Base-by-base conservation (phyloP, 805 yeast genomes). In the Novakomyces olei region DNA sequence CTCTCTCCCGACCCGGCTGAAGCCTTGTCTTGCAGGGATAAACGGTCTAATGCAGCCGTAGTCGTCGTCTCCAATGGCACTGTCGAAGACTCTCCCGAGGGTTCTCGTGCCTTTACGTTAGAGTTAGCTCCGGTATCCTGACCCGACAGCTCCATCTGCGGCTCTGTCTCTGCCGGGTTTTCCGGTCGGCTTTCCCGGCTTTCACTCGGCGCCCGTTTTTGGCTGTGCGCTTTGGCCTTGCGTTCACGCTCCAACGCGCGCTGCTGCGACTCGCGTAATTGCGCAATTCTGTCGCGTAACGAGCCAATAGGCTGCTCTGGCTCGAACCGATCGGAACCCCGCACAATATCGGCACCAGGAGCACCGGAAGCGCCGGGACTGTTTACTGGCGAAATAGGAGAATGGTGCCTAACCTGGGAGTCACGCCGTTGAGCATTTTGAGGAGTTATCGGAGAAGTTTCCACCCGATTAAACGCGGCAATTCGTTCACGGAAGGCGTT, bases 351-450 rank as follows among this genome's bases (percentile, higher is more conserved):
- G n/a, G n/a, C n/a, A n/a, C n/a, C 19, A 19, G 29, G 30, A 7
- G 43, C 40, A 14, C 36, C 30, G 4, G 42, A 29, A 5, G 43
- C 39, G 17, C 35, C 33, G 25, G 36, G 33, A 4, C 40, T 35
- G 5, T 75, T 67, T 33, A 68, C 57, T 4, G 65, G 67, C 2
- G 71, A 63, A 1, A 69, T 61, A 15, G 64, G 72, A 22, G 61
- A 69, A 18, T 66, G 63, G 44, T 68, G 69, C 43, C 63, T 66
- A 17, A 63, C 63, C 41, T 62, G 67, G 0, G 69, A 62, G 37
- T 61, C 63, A 23, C 52, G 44, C 47, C 57, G 41, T 34, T 61
- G 48, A 39, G 48, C 33, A 37, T 35, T 30, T 9, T 46, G 45
- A 2, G 67, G 67, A 26, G 54, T 47, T 9, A 45, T 43, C 4